These are phyloP conservation scores for Coemansia sp. DNA, from an alignment of 192 early-diverging fungal genomes.

Conservation along the genomic window DNA sequence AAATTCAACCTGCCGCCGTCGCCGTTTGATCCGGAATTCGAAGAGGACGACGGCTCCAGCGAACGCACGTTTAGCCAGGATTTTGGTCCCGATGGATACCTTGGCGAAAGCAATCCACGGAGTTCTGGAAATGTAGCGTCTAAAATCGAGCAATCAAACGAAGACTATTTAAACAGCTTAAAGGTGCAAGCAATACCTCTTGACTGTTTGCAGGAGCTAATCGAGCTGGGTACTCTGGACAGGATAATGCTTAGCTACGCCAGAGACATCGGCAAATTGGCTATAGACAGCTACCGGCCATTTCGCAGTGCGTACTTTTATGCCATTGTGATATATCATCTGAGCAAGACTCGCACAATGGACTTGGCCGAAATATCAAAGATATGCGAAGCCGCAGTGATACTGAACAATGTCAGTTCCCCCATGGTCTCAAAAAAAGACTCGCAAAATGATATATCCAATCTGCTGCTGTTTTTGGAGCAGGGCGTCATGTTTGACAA, in stretches of 20 bases:
- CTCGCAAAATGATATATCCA: constrained; percentile 11
- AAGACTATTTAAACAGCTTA: constrained; percentile 11
- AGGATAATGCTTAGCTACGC: constrained; percentile 19
- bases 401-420: constrained; percentile 33
- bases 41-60: constrained; percentile 5
- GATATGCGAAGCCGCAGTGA: constrained; percentile 37
- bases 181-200: constrained; percentile 33
- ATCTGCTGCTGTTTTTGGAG: constrained; percentile 28
- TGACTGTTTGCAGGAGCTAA: constrained; percentile 29
- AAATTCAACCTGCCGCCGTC: constrained; percentile 26
- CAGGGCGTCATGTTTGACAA: constrained; percentile 8
- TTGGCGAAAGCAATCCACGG: constrained; percentile 1
- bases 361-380: constrained; percentile 11
- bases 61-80: constrained; percentile 12
- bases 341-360: constrained; percentile 10
- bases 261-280: constrained; percentile 29
- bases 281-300: constrained; percentile 35
- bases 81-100: constrained; percentile 11
- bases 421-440: neutral
- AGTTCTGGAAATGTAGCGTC: neutral
- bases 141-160: neutral
- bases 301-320: constrained; percentile 43
- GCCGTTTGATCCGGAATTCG: neutral
- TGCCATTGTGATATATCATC: constrained; percentile 27
- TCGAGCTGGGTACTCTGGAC: constrained; percentile 35